Conservation (phyloP, 495 filamentous ascomycete species). For the Astrothelium subdiscretum region DNA sequence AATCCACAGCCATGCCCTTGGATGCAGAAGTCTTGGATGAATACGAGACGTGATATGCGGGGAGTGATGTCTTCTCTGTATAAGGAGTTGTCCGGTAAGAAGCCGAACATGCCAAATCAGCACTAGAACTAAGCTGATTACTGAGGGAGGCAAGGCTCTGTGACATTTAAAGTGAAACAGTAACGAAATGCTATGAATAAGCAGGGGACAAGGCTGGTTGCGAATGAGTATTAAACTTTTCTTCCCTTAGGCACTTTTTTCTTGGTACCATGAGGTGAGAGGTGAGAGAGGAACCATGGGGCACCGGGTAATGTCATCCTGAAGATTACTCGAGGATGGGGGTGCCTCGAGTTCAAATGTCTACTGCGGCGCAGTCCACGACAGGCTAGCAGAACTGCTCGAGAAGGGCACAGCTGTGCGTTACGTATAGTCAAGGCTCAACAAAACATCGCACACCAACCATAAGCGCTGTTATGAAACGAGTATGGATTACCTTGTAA, state of each 20-base stretch:
- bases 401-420: neutral
- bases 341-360: neutral
- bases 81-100: too few relatives aligned
- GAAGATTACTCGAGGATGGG: neutral
- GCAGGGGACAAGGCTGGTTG: too few relatives aligned
- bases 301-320: neutral
- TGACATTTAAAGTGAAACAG: too few relatives aligned
- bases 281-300: neutral
- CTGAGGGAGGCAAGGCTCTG: too few relatives aligned
- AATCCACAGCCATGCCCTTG: too few relatives aligned
- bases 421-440: neutral
- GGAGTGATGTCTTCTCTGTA: too few relatives aligned
- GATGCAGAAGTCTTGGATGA: too few relatives aligned
- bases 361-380: neutral
- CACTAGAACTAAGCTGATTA: too few relatives aligned
- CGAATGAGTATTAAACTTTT: too few relatives aligned
- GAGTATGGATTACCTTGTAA: neutral
- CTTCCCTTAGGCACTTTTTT: neutral
- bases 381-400: neutral
- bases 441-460: neutral
- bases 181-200: too few relatives aligned
- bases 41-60: too few relatives aligned
- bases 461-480: neutral
- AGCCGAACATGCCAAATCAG: too few relatives aligned
- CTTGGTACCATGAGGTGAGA: neutral